Base-by-base conservation (phyloP, 2,329 filamentous ascomycete species). In the Epichloe sylvatica region DNA sequence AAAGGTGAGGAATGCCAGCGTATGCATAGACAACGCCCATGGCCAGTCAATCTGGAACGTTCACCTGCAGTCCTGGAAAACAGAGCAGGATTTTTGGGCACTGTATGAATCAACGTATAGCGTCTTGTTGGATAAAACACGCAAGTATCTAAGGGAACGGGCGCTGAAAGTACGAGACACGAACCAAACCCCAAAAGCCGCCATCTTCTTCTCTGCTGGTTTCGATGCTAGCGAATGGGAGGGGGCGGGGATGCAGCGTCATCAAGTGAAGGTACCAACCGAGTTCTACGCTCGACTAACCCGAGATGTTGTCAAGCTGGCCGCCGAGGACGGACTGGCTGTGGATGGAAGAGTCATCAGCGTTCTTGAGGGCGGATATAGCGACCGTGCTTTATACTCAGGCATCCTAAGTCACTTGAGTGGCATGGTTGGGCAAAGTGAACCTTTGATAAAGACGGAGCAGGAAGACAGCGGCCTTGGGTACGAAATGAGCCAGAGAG, bases 151-250 rank as follows among this genome's bases (percentile, higher is more conserved):
- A n/a, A 77, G 75, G 48, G 70, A 71, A 13, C 87, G 96, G 57
- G 82, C 86, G 0, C 73, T 81, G 41, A 78, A 78, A 33, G 67
- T 92, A 33, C 73, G 70, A 9, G 69, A 72, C 17, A 70, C 75
- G 46, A 76, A 78, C 38, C 75, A 81, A 35, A 70, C 70, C 23
- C 84, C 89, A 4, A 91, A 84, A 59, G 86, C 86, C 2, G 91
- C 87, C 35, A 89, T 98, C 43, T 98, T 98, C 68, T 70, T 98
- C 46, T 97, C 91, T 43, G 90, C 92, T 2, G 94, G 92, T 0
- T 98, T 98, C 56, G 92, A 98, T 67, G 92, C 92, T 3, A 96
- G 90, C 61, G 89, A 98, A 63, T 94, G 86, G 81, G 92, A 98
- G 64, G 82, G 85, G 17, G 73, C 78, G 4, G 88, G 87, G 3